Percentiles rank a stretch among this genome's conserved stretches.
Conservation (phyloP, 345 rosid species). For the Garcia nutans region DNA sequence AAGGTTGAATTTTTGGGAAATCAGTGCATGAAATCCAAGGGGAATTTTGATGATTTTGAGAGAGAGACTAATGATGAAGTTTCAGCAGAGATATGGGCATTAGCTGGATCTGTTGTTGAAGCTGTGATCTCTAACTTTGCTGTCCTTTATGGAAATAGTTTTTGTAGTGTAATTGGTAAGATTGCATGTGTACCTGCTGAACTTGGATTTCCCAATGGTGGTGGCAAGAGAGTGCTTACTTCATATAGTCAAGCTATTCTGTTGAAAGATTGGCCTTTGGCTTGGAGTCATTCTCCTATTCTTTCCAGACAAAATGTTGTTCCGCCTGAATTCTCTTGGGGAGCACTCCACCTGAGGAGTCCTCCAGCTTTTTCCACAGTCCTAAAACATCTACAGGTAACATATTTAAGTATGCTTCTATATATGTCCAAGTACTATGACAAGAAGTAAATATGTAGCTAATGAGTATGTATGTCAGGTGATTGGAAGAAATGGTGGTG, state of each 20-base stretch:
- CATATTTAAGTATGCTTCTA: constrained; percentile 9
- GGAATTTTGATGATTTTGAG: constrained; percentile 59
- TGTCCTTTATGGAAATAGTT: constrained; percentile 66
- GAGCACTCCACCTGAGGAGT: constrained; percentile 71
- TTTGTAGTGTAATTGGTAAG: constrained; percentile 74
- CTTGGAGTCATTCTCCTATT: constrained; percentile 87
- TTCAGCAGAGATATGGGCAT: constrained; percentile 62
- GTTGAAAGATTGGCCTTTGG: constrained; percentile 86
- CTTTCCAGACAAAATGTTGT: constrained; percentile 66
- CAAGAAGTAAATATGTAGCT: constrained; percentile 18
- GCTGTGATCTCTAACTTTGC: constrained; percentile 79
- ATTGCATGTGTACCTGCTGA: constrained; percentile 87
- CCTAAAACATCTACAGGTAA: constrained; percentile 83
- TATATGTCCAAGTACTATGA: constrained; percentile 7
- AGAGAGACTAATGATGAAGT: constrained; percentile 53
- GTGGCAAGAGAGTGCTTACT: constrained; percentile 78
- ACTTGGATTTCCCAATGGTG: constrained; percentile 69
- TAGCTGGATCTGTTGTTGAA: constrained; percentile 88
- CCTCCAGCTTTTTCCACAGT: constrained; percentile 82
- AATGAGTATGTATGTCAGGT: constrained; percentile 40
- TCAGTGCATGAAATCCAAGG: constrained; percentile 47
- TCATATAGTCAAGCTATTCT: constrained; percentile 74
- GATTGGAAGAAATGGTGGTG: constrained; percentile 85
- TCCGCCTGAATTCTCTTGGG: constrained; percentile 92
- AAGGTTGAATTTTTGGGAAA: constrained; percentile 71